phyloP scores from a whole-genome alignment of 805 yeast species.

The Jamesozyma spencerorum region DNA sequence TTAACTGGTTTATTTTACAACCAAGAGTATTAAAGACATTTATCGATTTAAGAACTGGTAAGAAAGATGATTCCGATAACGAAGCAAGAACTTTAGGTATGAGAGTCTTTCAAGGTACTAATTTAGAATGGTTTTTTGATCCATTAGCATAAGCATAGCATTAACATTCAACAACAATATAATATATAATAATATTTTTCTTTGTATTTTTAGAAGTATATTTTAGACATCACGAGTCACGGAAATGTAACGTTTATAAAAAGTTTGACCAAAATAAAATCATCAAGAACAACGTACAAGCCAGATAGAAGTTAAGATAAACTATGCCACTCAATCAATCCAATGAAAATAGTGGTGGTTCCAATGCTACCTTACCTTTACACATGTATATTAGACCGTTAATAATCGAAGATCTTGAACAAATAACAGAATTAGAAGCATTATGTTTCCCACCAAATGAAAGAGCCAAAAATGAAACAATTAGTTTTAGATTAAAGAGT shows the following conservation, averaged over 20 bases:
- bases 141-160: conserved; percentile 33
- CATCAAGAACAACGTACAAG: too few species aligned
- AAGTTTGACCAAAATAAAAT: too few species aligned
- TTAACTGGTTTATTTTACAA: conserved; percentile 33
- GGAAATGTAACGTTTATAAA: too few species aligned
- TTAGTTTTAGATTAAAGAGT: conserved; percentile 57
- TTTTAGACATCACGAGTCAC: too few species aligned
- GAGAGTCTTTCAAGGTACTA: conserved; percentile 47
- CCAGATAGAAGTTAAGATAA: too few species aligned
- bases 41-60: conserved; percentile 28
- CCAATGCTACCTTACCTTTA: conserved; percentile 39
- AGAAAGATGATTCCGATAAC: conserved; percentile 31
- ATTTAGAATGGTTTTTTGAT: conserved; percentile 45
- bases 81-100: conserved; percentile 50
- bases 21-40: conserved; percentile 28
- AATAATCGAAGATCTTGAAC: conserved; percentile 60
- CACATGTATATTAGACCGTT: conserved; percentile 69
- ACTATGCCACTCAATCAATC: background rate
- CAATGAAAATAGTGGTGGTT: conserved; percentile 27
- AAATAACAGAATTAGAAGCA: conserved; percentile 52
- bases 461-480: conserved; percentile 55
- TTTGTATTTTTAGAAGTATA: background rate
- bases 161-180: background rate
- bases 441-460: conserved; percentile 63
- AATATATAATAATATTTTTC: background rate